Evolutionary conservation across 805 yeast species (phyloP).

Genomic region (Yarrowia osloensis): DNA sequence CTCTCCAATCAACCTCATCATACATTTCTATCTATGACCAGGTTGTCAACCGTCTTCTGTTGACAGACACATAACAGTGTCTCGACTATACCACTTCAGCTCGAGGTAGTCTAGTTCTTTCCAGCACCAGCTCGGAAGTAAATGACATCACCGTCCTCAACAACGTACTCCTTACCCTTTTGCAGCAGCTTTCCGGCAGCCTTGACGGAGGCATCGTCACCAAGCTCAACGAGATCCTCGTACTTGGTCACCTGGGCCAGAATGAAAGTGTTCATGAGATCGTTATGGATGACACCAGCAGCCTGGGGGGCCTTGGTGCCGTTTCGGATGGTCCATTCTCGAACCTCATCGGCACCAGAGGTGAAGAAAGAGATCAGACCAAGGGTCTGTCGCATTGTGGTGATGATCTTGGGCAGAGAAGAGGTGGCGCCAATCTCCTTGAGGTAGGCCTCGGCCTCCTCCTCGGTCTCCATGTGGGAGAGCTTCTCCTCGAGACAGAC

Average conservation of each 20-base stretch:
- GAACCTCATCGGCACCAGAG: constrained; percentile 92
- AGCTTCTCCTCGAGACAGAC: constrained; percentile 91
- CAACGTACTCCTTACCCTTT: constrained; percentile 93
- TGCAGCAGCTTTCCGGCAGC: constrained; percentile 85
- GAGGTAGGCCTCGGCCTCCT: constrained; percentile 74
- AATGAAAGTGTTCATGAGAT: constrained; percentile 90
- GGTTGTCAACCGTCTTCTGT: not conserved
- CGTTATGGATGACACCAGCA: constrained; percentile 97
- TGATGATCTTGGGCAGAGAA: constrained; percentile 83
- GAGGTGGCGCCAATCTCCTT: constrained; percentile 71
- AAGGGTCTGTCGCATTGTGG: constrained; percentile 81
- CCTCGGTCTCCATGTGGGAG: constrained; percentile 83
- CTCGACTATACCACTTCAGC: too few species aligned
- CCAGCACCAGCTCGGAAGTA: constrained; percentile 95
- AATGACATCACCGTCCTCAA: constrained; percentile 92
- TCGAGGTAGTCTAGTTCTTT: constrained; percentile 52
- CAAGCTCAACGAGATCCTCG: constrained; percentile 69
- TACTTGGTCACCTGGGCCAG: constrained; percentile 91
- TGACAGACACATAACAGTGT: too few species aligned
- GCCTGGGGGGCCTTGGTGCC: constrained; percentile 98
- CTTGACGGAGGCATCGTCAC: constrained; percentile 80
- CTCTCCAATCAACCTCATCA: constrained; percentile 5
- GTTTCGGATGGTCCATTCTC: constrained; percentile 95
- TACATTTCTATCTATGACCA: constrained; percentile 4
- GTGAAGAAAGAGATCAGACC: constrained; percentile 93